A percentile compares a stretch with the other conserved stretches of the same genome.
Evolutionary conservation across 225 moss, liverwort and hornwort genomes (phyloP).

Genomic region (Thuidium tamariscinum): DNA sequence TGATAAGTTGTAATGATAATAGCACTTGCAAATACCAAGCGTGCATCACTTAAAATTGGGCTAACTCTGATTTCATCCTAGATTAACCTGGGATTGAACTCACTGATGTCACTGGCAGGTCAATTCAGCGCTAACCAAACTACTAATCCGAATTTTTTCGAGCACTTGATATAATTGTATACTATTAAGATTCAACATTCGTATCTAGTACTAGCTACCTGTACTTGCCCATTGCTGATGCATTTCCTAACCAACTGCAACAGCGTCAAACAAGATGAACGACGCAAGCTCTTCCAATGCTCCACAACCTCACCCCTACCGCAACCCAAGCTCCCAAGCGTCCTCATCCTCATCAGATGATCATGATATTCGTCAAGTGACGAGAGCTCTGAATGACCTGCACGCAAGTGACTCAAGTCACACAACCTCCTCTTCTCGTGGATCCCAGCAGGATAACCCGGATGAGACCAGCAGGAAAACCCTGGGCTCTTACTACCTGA

Average conservation of each 20-base stretch:
- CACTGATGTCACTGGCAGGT: neutral
- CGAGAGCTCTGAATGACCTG: neutral
- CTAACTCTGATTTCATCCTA: neutral
- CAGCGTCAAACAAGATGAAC: neutral
- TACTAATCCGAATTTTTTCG: too few species aligned
- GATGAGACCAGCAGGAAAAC: neutral
- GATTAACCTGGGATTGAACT: neutral
- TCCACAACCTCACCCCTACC: neutral
- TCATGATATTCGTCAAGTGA: neutral
- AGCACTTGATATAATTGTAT: neutral
- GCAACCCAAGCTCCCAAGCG: neutral
- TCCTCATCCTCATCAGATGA: neutral
- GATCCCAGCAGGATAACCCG: neutral
- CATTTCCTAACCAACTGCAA: neutral
- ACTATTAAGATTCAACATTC: neutral
- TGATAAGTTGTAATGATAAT: neutral
- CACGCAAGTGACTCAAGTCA: neutral
- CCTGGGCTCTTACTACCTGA: neutral
- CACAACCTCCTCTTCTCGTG: neutral
- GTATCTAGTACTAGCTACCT: neutral
- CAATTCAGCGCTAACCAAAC: neutral
- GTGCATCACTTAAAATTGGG: neutral
- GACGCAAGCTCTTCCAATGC: neutral
- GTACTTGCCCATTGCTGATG: neutral
- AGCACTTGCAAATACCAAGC: neutral